phyloP scores from a whole-genome alignment of 768 basidiomycete genomes.

The Sporobolomyces pararoseus region DNA sequence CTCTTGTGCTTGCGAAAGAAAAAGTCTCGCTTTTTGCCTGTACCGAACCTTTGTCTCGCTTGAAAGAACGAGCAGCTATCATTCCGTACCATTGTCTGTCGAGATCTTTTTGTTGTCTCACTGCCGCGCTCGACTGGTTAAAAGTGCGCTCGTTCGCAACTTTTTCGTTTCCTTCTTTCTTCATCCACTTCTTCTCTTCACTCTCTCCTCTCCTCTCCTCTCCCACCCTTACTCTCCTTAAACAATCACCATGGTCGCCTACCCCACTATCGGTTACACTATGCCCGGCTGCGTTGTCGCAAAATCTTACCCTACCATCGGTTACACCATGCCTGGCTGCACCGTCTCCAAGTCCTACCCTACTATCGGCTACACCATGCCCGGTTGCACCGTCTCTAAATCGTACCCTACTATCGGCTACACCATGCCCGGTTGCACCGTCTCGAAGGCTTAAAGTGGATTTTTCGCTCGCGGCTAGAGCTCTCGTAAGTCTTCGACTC shows the following conservation, averaged over 20 bases:
- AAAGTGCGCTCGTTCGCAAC: neutral
- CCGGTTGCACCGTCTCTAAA: neutral
- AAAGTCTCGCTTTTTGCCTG: neutral
- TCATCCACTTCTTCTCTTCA: neutral
- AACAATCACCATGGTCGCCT: neutral
- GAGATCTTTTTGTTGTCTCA: slow-evolving; percentile 3
- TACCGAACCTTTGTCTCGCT: no score
- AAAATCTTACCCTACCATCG: neutral
- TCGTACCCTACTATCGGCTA: neutral
- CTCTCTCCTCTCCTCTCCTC: neutral
- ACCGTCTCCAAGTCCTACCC: neutral
- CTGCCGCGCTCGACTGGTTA: neutral
- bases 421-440: neutral
- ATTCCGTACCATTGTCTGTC: no score
- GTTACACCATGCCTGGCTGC: neutral
- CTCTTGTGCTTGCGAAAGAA: no score
- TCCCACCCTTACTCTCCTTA: neutral
- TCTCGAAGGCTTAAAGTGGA: neutral
- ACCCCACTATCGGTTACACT: slow-evolving; percentile 1
- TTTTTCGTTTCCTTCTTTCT: neutral
- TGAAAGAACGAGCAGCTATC: no score
- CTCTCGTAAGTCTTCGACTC: no score
- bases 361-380: neutral
- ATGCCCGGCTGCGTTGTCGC: neutral
- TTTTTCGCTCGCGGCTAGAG: no score